phyloP scores from a whole-genome alignment of 768 basidiomycete genomes.

The Lactarius pseudohatsudake region DNA sequence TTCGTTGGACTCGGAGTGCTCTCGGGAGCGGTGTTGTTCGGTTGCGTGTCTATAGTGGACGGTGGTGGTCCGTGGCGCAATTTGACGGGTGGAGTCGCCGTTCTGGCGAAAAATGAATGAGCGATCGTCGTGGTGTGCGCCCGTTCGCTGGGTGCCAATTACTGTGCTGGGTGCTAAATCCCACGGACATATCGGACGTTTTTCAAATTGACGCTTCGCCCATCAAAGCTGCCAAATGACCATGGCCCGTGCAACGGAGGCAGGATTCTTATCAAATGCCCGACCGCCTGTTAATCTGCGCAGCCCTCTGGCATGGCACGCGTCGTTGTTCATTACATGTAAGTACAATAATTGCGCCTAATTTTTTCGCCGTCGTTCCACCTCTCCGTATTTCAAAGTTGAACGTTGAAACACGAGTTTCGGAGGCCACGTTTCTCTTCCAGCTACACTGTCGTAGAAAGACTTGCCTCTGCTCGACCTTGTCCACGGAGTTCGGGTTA shows the following conservation, averaged over 20 bases:
- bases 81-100: neutral
- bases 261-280: neutral
- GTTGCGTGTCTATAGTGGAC: neutral
- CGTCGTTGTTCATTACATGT: neutral
- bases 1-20: neutral
- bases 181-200: neutral
- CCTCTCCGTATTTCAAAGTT: slow-evolving; percentile 10
- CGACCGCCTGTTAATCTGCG: neutral
- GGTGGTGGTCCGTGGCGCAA: neutral
- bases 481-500: slow-evolving; percentile 17
- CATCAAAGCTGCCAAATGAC: too few species aligned
- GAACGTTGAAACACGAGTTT: neutral
- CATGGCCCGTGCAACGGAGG: neutral
- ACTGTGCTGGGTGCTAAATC: neutral
- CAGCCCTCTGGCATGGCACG: neutral
- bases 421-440: neutral
- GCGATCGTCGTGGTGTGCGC: neutral
- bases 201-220: neutral
- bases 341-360: slow-evolving; percentile 4
- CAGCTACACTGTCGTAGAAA: neutral
- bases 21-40: neutral
- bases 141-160: neutral
- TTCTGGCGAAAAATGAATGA: neutral
- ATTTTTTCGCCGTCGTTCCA: slow-evolving; percentile 11
- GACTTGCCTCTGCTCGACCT: neutral